Conservation (phyloP, 179 eudicot species). For the Spinacia oleracea region DNA sequence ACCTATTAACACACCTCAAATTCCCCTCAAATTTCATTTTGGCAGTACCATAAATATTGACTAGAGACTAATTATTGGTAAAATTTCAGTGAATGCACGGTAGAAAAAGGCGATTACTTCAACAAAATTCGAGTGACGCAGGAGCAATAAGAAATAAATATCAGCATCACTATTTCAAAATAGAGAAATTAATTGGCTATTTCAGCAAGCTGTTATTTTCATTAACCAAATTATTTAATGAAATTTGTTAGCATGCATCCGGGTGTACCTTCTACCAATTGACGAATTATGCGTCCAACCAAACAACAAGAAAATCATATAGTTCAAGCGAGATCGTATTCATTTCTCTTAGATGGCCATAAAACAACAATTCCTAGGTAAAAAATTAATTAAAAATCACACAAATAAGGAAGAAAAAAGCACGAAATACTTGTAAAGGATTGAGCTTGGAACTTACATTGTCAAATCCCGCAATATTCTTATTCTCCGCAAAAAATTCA, state of each 20-base stretch:
- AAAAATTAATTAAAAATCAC: not conserved
- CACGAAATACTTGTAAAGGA: not conserved
- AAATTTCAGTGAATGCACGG: not conserved
- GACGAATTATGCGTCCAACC: too few relatives aligned
- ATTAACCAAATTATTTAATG: too few relatives aligned
- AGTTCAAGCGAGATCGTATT: not conserved
- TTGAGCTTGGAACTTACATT: constrained; percentile 55
- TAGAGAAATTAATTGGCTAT: not conserved
- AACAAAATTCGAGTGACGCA: not conserved
- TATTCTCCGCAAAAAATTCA: constrained; percentile 96
- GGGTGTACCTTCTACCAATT: too few relatives aligned
- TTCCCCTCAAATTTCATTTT: not conserved
- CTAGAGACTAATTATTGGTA: not conserved
- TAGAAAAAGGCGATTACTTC: not conserved
- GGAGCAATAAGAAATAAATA: not conserved
- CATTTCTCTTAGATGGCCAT: not conserved
- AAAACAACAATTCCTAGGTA: too few relatives aligned
- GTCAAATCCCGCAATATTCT: constrained; percentile 95
- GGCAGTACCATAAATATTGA: too few relatives aligned
- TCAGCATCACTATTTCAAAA: not conserved
- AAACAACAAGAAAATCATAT: not conserved
- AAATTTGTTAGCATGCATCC: too few relatives aligned
- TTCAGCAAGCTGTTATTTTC: too few relatives aligned
- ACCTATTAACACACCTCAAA: not conserved
- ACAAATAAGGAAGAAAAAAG: not conserved